These are phyloP conservation scores for Chlamydomonas eustigma DNA, from an alignment of 139 green algal species.

Conservation along the genomic window DNA sequence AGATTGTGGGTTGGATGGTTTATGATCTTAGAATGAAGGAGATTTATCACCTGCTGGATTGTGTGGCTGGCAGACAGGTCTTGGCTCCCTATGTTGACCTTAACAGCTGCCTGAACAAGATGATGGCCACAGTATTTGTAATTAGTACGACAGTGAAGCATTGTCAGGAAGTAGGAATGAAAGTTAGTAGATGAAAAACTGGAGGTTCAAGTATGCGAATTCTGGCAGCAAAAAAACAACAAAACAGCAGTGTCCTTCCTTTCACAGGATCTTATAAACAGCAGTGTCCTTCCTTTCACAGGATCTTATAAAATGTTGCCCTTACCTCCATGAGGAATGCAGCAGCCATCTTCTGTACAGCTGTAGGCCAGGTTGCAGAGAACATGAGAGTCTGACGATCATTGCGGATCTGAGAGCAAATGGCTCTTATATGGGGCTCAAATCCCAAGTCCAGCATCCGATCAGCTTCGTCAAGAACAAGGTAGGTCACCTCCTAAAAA, in stretches of 20 bases:
- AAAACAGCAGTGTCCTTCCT: too few relatives aligned
- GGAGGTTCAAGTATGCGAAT: background rate
- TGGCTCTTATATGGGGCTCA: slow-evolving; percentile 62
- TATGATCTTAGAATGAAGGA: too few relatives aligned
- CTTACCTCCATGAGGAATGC: slow-evolving; percentile 67
- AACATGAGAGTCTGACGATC: slow-evolving; percentile 97
- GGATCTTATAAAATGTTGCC: slow-evolving; percentile 35
- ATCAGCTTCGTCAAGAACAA: slow-evolving; percentile 94
- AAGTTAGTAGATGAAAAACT: background rate
- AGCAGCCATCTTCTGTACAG: slow-evolving; percentile 81
- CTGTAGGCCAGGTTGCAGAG: slow-evolving; percentile 86
- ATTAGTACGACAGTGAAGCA: background rate
- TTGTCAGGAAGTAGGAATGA: background rate
- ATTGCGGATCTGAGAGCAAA: slow-evolving; percentile 48
- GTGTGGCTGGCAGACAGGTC: slow-evolving; percentile 88
- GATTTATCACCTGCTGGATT: slow-evolving; percentile 62
- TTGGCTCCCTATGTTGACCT: slow-evolving; percentile 19
- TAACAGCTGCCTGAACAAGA: background rate
- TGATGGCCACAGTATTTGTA: background rate
- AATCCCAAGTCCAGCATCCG: slow-evolving; percentile 97
- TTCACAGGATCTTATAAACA: too few relatives aligned
- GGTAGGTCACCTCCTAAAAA: slow-evolving; percentile 59
- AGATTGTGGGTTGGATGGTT: too few relatives aligned
- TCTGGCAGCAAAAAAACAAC: too few relatives aligned
- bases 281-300: too few relatives aligned